These are phyloP conservation scores for Phaeotremella fagi DNA, from an alignment of 768 basidiomycete species.

Conservation along the genomic window DNA sequence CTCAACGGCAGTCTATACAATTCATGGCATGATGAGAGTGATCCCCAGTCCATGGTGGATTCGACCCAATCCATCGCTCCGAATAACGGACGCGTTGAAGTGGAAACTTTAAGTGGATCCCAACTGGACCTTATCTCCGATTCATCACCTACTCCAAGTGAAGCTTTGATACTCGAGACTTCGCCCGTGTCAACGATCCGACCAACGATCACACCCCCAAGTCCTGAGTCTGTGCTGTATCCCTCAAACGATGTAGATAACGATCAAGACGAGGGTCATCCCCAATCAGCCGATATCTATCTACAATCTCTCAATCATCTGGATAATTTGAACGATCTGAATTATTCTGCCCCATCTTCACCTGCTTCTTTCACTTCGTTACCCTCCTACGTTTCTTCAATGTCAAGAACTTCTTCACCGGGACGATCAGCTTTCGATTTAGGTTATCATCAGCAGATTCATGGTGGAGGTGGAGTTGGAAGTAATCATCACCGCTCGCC, in stretches of 20 bases:
- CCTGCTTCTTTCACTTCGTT: slow-evolving; percentile 1
- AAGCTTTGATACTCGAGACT: background rate
- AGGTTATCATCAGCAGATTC: background rate
- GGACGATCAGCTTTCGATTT: background rate
- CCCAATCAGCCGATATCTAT: background rate
- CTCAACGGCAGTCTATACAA: slow-evolving; percentile 10
- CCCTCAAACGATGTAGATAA: background rate
- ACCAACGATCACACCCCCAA: slow-evolving; percentile 11
- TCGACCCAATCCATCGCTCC: background rate
- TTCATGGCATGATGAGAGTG: background rate
- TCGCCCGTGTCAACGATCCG: background rate
- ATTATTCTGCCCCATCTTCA: background rate
- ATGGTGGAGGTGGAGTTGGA: slow-evolving; percentile 3
- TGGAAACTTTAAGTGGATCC: background rate
- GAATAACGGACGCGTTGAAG: background rate
- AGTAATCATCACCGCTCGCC: background rate
- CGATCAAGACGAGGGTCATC: background rate
- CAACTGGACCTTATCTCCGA: background rate
- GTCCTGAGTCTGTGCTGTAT: slow-evolving; percentile 11
- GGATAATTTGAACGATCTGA: background rate
- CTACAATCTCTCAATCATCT: background rate
- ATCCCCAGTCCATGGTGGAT: background rate
- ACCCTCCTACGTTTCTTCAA: slow-evolving; percentile 13
- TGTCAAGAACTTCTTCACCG: slow-evolving; percentile 16
- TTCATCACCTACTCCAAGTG: background rate